A percentile compares a stretch with the other conserved stretches of the same genome.
These are phyloP conservation scores for Pezicula carpinea DNA, from an alignment of 2,329 filamentous ascomycete species.

Conservation along the genomic window DNA sequence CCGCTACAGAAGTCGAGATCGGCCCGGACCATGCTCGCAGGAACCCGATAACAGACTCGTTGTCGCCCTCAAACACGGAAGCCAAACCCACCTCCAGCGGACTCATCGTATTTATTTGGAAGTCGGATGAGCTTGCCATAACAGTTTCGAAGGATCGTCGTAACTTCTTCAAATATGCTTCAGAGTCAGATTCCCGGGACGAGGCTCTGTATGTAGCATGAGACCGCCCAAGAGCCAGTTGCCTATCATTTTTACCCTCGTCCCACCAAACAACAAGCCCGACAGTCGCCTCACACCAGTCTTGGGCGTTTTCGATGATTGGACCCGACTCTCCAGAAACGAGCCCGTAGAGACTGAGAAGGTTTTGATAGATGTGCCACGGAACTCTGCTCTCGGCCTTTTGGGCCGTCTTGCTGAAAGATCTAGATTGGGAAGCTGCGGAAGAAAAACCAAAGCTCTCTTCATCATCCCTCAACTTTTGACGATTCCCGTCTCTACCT, in stretches of 20 bases:
- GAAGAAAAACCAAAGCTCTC: conserved; percentile 37
- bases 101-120: conserved; percentile 72
- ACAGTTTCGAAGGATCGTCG: conserved; percentile 62
- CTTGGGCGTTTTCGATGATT: conserved; percentile 72
- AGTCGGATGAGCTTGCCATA: conserved; percentile 62
- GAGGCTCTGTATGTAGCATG: conserved; percentile 24
- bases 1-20: conserved; percentile 71
- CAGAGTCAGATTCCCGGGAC: conserved; percentile 40
- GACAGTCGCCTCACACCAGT: conserved; percentile 88
- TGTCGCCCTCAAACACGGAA: conserved; percentile 76
- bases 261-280: conserved; percentile 91
- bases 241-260: conserved; percentile 57
- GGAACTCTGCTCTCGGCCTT: conserved; percentile 84
- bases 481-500: conserved; percentile 50
- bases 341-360: conserved; percentile 76
- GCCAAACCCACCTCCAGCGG: conserved; percentile 77
- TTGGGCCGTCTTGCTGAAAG: conserved; percentile 60
- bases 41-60: conserved; percentile 70
- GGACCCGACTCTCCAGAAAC: conserved; percentile 71
- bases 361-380: conserved; percentile 83
- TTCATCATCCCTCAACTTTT: conserved; percentile 32
- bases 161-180: conserved; percentile 71
- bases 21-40: conserved; percentile 77
- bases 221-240: conserved; percentile 21
- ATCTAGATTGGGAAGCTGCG: conserved; percentile 46